phyloP scores from a whole-genome alignment of 768 basidiomycete genomes.

The Rhodocollybia butyracea region DNA sequence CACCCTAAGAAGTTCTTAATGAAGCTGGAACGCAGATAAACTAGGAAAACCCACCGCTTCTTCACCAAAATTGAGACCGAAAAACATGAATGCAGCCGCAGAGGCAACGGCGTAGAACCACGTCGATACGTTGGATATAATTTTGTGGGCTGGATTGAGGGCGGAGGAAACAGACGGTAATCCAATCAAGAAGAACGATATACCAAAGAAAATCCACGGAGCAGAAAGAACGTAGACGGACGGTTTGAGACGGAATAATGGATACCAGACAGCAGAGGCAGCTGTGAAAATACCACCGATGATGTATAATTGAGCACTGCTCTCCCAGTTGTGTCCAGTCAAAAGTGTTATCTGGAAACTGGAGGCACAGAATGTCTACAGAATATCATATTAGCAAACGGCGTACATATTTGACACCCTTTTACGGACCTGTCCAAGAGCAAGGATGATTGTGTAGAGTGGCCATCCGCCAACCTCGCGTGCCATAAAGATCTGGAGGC shows the following conservation, averaged over 20 bases:
- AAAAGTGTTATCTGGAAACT: conserved; percentile 96
- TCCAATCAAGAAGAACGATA: conserved; percentile 90
- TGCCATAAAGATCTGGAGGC: conserved; percentile 81
- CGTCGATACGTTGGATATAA: conserved; percentile 73
- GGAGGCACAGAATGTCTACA: conserved; percentile 80
- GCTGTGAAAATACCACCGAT: conserved; percentile 88
- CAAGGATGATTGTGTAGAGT: conserved; percentile 87
- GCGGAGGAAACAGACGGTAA: conserved; percentile 70
- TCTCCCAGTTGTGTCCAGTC: conserved; percentile 85
- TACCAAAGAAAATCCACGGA: conserved; percentile 90
- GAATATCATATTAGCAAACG: neutral
- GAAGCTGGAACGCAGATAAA: neutral
- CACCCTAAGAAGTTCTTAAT: conserved; percentile 49
- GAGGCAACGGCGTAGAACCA: conserved; percentile 95
- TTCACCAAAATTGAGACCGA: conserved; percentile 96
- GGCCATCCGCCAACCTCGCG: conserved; percentile 86
- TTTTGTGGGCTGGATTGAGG: conserved; percentile 58
- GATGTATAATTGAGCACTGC: conserved; percentile 81
- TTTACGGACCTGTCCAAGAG: conserved; percentile 65
- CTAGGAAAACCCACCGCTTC: conserved; percentile 65
- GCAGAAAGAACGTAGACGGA: conserved; percentile 83
- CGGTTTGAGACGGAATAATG: conserved; percentile 83
- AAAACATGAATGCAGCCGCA: conserved; percentile 89
- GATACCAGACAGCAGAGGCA: conserved; percentile 87
- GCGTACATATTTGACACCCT: neutral